Percentiles rank a stretch among this genome's conserved stretches.
Conservation (phyloP, 805 yeast genomes). For the Saturnispora saitoi region DNA sequence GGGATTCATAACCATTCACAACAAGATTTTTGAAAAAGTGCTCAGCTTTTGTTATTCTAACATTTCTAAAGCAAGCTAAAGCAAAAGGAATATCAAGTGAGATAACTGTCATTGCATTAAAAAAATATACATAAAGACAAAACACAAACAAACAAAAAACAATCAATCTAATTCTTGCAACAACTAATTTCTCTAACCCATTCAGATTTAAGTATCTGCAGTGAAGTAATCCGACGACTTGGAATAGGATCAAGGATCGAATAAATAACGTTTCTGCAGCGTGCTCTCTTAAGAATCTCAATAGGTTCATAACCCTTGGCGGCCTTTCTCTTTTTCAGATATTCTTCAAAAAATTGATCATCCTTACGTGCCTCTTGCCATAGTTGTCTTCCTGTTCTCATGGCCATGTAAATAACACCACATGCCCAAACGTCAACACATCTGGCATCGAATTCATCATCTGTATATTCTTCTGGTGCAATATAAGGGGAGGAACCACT, state of each 20-base stretch:
- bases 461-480: constrained; percentile 77
- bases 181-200: constrained; percentile 89
- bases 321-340: constrained; percentile 69
- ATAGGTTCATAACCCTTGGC: constrained; percentile 88
- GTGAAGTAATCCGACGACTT: constrained; percentile 74
- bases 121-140: background rate
- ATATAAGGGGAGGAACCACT: constrained; percentile 87
- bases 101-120: background rate
- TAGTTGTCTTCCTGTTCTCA: constrained; percentile 88
- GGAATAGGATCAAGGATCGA: constrained; percentile 92
- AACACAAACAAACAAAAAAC: background rate
- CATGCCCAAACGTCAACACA: constrained; percentile 87
- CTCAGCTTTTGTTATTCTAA: too few species aligned
- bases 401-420: constrained; percentile 87
- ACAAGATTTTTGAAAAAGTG: too few species aligned
- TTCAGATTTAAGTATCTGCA: constrained; percentile 82
- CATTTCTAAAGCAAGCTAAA: too few species aligned
- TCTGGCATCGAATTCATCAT: constrained; percentile 66
- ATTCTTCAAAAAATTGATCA: constrained; percentile 73
- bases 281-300: constrained; percentile 71
- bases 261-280: constrained; percentile 89
- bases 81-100: too few species aligned
- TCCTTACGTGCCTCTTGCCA: constrained; percentile 79
- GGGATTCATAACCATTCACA: too few species aligned
- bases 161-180: constrained; percentile 35